Percentiles rank a stretch among this genome's conserved stretches.
phyloP scores from a whole-genome alignment of 2,329 filamentous ascomycete genomes.

The Neonectria ditissima region DNA sequence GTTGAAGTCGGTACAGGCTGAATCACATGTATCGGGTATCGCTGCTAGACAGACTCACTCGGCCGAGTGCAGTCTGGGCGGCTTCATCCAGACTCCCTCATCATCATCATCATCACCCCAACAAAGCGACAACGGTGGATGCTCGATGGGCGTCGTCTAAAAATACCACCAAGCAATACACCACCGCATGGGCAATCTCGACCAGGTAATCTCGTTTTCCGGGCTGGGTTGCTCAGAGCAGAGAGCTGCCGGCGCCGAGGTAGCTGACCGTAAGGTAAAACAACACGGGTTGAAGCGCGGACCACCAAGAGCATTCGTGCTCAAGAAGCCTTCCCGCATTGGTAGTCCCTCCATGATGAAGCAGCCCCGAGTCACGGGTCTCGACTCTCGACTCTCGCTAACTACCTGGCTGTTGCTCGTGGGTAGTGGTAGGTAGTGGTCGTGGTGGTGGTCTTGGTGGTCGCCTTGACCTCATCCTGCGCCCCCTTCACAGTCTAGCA shows the following conservation, averaged over 20 bases:
- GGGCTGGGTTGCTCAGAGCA: not conserved
- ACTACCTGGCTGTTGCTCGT: too few species aligned
- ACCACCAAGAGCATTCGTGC: not conserved
- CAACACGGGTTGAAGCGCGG: conserved; percentile 17
- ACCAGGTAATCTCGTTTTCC: not conserved
- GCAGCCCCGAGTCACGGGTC: not conserved
- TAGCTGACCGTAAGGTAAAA: conserved; percentile 5
- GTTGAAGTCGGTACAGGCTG: not conserved
- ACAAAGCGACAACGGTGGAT: not conserved
- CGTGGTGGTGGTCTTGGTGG: conserved; percentile 1
- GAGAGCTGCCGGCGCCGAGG: not conserved
- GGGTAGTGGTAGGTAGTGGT: too few species aligned
- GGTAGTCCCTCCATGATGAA: conserved; percentile 3
- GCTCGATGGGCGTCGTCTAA: not conserved
- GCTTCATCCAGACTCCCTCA: not conserved
- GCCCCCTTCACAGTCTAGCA: conserved; percentile 10
- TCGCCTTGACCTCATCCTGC: conserved; percentile 14
- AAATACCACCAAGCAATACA: not conserved
- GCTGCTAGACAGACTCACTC: not conserved
- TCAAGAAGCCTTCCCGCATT: too few species aligned
- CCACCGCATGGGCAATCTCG: conserved; percentile 1
- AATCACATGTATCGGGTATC: not conserved
- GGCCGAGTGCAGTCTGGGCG: conserved; percentile 3
- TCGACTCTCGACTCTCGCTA: too few species aligned
- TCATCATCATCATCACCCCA: too few species aligned